phyloP scores from a whole-genome alignment of 257 asterid species.

The Ilex asprella region DNA sequence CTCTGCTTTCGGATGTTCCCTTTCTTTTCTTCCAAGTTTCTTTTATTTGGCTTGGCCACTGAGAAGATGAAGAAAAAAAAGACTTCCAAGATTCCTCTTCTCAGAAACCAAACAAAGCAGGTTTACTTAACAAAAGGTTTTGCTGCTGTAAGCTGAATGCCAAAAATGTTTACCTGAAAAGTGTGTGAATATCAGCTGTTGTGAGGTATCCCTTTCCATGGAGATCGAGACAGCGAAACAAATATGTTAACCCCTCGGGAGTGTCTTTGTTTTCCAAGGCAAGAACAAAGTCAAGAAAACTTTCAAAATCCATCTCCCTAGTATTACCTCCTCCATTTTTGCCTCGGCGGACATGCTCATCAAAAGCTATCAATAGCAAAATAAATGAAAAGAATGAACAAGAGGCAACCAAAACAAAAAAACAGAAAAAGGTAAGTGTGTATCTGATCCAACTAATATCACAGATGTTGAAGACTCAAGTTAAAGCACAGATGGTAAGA shows the following conservation, averaged over 20 bases:
- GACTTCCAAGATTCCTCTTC: neutral
- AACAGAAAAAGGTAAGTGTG: too few species aligned
- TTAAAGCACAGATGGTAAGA: too few species aligned
- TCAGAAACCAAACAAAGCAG: constrained; percentile 2
- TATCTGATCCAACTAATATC: too few species aligned
- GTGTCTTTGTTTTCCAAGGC: constrained; percentile 97
- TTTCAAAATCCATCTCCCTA: constrained; percentile 95
- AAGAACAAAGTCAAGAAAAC: constrained; percentile 88
- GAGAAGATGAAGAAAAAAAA: neutral
- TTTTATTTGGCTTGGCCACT: constrained; percentile 3
- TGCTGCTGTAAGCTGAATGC: neutral
- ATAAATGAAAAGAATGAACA: constrained; percentile 1
- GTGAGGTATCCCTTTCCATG: constrained; percentile 86
- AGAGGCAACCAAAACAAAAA: too few species aligned
- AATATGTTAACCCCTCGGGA: constrained; percentile 85
- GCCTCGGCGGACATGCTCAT: constrained; percentile 96
- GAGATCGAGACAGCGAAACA: constrained; percentile 92
- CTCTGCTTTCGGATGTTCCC: constrained; percentile 35
- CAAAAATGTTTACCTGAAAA: constrained; percentile 61
- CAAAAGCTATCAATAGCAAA: constrained; percentile 49
- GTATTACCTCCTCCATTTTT: constrained; percentile 81
- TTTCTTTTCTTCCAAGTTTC: constrained; percentile 47
- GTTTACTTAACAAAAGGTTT: neutral
- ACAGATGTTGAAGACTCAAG: too few species aligned
- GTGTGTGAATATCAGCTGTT: constrained; percentile 89